A percentile compares a stretch with the other conserved stretches of the same genome.
Conservation (phyloP, 805 yeast species). For the Diddensiella caesifluorescens region DNA sequence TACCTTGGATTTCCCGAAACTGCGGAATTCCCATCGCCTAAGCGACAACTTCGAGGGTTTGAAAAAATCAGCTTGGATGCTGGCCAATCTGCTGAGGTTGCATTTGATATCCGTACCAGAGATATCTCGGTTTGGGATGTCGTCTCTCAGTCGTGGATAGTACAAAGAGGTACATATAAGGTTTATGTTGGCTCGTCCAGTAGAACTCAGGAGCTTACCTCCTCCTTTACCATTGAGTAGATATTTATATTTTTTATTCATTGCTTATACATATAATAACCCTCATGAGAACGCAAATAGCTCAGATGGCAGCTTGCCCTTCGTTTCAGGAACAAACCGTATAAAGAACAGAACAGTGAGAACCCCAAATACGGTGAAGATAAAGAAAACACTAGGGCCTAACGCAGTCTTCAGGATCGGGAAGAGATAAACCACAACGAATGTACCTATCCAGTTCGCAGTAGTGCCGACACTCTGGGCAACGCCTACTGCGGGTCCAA, state of each 20-base stretch:
- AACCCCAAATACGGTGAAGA: constrained; percentile 41
- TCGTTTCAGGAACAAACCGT: constrained; percentile 66
- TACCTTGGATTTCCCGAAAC: constrained; percentile 43
- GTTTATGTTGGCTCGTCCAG: constrained; percentile 43
- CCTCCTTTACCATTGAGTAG: constrained; percentile 15
- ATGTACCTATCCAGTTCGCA: constrained; percentile 88
- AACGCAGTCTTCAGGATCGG: constrained; percentile 61
- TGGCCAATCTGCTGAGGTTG: constrained; percentile 36
- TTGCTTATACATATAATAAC: background rate
- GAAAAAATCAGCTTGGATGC: constrained; percentile 47
- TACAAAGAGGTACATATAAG: constrained; percentile 50
- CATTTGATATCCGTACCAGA: constrained; percentile 44
- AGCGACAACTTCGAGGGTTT: constrained; percentile 49
- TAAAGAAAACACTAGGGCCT: constrained; percentile 74
- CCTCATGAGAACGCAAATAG: too few relatives aligned
- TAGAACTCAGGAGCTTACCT: constrained; percentile 16
- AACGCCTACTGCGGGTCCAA: constrained; percentile 65
- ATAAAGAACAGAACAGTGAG: constrained; percentile 39
- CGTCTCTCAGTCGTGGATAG: constrained; percentile 51
- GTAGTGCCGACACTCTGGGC: constrained; percentile 94
- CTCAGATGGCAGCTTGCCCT: constrained; percentile 53
- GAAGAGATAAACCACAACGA: constrained; percentile 65
- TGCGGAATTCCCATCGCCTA: constrained; percentile 46
- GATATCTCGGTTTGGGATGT: constrained; percentile 57
- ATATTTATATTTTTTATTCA: background rate